phyloP scores from a whole-genome alignment of 108 stramenopile genomes.

The Bacterosira constricta region DNA sequence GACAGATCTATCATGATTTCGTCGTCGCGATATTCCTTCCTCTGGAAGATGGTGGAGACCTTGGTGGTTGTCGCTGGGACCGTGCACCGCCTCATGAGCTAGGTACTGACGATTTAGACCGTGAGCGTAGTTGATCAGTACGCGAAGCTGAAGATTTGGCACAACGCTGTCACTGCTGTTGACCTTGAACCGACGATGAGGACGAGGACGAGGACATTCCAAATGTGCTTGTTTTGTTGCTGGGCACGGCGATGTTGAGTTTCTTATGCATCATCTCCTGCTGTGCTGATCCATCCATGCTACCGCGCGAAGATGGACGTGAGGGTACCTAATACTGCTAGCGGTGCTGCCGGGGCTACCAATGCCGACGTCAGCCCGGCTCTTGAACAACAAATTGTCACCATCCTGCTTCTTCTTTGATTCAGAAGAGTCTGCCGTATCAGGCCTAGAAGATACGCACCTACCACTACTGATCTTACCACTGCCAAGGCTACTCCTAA shows the following conservation, averaged over 20 bases:
- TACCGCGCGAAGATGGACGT: conserved; percentile 31
- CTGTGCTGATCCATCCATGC: conserved; percentile 15
- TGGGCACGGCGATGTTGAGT: neutral
- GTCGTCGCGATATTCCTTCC: neutral
- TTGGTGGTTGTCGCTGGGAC: neutral
- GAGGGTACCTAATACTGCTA: neutral
- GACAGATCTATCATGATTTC: neutral
- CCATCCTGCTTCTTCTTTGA: neutral
- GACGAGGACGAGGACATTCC: neutral
- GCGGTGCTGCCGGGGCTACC: neutral
- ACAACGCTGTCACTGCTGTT: conserved; percentile 1
- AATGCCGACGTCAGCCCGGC: neutral
- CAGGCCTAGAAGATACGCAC: conserved; percentile 12
- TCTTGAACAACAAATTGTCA: neutral
- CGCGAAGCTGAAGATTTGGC: neutral
- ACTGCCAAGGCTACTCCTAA: neutral
- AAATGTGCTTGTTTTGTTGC: neutral
- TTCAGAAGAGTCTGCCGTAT: conserved; percentile 11
- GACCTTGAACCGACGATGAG: neutral
- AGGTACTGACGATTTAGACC: neutral
- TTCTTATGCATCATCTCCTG: neutral
- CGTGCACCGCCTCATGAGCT: neutral
- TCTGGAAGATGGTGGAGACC: neutral
- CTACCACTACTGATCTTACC: neutral
- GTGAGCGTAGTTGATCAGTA: neutral